Conservation (phyloP, 2,329 filamentous ascomycete genomes). For the Penicillium sp. region DNA sequence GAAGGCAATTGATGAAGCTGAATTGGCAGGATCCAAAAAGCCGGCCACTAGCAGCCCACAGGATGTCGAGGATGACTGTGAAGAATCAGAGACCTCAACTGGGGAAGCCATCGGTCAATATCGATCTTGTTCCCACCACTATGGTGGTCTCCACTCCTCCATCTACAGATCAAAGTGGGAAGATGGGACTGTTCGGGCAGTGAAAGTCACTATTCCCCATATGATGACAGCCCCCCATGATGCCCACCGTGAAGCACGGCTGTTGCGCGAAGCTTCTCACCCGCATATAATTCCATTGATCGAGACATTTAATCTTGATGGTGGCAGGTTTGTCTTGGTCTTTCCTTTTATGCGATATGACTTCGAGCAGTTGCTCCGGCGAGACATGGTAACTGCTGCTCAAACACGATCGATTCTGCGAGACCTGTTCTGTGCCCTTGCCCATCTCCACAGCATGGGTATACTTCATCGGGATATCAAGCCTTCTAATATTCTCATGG, state of each 20-base stretch:
- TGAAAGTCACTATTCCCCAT: constrained; percentile 82
- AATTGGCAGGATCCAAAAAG: constrained; percentile 23
- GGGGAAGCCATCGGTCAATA: constrained; percentile 55
- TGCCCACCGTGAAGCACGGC: constrained; percentile 72
- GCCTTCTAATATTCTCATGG: constrained; percentile 80
- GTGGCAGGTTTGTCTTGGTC: constrained; percentile 71
- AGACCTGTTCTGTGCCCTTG: constrained; percentile 70
- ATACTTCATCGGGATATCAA: constrained; percentile 96
- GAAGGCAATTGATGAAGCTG: constrained; percentile 38
- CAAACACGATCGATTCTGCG: constrained; percentile 55
- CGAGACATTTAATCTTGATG: constrained; percentile 68
- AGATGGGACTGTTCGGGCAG: constrained; percentile 57
- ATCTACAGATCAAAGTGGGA: constrained; percentile 68
- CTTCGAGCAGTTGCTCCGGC: constrained; percentile 65
- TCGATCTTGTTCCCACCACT: constrained; percentile 56
- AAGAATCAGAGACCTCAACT: constrained; percentile 25
- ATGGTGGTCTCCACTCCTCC: constrained; percentile 74
- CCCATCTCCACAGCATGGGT: constrained; percentile 67
- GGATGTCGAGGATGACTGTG: constrained; percentile 22
- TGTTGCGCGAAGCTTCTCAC: constrained; percentile 63
- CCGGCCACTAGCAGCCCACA: constrained; percentile 25
- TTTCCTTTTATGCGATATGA: constrained; percentile 82
- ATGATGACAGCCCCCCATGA: constrained; percentile 77
- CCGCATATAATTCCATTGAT: constrained; percentile 66
- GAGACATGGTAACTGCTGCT: constrained; percentile 39